Conservation (phyloP, 192 early-diverging fungal genomes). For the Rhizophagus prolifer region DNA sequence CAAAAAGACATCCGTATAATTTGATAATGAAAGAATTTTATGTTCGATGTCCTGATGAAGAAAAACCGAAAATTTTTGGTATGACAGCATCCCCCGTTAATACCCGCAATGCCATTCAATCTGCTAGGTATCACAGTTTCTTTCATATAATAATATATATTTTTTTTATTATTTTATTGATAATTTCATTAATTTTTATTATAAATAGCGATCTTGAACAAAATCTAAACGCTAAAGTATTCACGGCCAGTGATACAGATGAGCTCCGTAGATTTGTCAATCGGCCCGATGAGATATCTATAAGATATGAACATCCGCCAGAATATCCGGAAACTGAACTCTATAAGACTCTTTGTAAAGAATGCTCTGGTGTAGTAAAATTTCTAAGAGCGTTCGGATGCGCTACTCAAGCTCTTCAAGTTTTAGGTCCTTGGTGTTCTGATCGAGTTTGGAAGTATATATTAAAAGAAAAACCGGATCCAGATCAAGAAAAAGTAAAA, state of each 20-base stretch:
- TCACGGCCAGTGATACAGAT: conserved; percentile 49
- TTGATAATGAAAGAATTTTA: conserved; percentile 86
- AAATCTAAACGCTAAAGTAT: conserved; percentile 55
- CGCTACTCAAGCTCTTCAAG: conserved; percentile 41
- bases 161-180: too few species aligned
- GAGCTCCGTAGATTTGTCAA: conserved; percentile 38
- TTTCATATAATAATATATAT: too few species aligned
- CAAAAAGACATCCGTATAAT: conserved; percentile 72
- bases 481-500: conserved; percentile 15
- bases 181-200: too few species aligned
- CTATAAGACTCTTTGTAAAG: conserved; percentile 36
- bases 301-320: conserved; percentile 53
- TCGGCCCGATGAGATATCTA: conserved; percentile 42
- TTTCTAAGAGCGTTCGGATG: conserved; percentile 46
- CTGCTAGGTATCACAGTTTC: conserved; percentile 33
- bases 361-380: conserved; percentile 35
- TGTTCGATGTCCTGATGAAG: conserved; percentile 37
- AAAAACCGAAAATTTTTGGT: conserved; percentile 81
- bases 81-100: conserved; percentile 89
- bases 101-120: conserved; percentile 27
- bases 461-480: conserved; percentile 38
- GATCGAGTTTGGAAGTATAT: conserved; percentile 66
- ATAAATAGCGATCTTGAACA: conserved; percentile 54
- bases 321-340: conserved; percentile 46
- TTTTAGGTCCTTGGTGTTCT: conserved; percentile 79